Evolutionary conservation across 495 filamentous ascomycete genomes (phyloP), one percentile per base, ranked within the genome.

Genomic region (Bombardia bombarda): DNA sequence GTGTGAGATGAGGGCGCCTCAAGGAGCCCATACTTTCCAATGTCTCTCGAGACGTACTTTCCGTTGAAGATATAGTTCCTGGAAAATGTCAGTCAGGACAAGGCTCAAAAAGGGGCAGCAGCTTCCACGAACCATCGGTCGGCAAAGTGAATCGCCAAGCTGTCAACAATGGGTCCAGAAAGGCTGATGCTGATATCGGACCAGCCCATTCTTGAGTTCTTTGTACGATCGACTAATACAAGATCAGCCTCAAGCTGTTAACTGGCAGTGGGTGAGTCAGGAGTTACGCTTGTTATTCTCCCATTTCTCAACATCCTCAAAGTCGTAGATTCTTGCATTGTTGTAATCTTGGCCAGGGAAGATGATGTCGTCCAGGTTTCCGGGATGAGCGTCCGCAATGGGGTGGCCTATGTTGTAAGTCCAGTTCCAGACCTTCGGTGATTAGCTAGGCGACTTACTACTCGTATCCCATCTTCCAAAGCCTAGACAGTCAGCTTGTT

Each of bases 261-360:
- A 4, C 17, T 13, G 26, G 17, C 3, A 9, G 10, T 3, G n/a
- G n/a, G n/a, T 7, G 10, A 22, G 6, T 12, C 28, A 14, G 7
- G 26, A 48, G 66, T 46, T 32, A 70, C 69, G 74, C 53, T 94
- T 84, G 56, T 97, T 97, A 31, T 88, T 74, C 33, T 94, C 75
- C 77, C 81, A 94, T 42, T 93, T 75, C 3, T 75, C 58, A 9
- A 95, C 89, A 55, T 90, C 82, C 38, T 86, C 73, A 61, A 97
- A 97, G 55, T 97, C 90, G 53, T 81, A 82, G 16, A 90, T 74
- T 31, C 88, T 62, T 23, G 87, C 88, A 56, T 97, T 95, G 64
- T 97, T 97, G 63, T 84, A 97, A 55, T 97, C 90, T 50, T 97
- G 90, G 5, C 90, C 90, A 0, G 87, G 84, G 63, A 94, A 95